Conservation (phyloP, 2,329 filamentous ascomycete genomes). For the Nothophoma quercina region DNA sequence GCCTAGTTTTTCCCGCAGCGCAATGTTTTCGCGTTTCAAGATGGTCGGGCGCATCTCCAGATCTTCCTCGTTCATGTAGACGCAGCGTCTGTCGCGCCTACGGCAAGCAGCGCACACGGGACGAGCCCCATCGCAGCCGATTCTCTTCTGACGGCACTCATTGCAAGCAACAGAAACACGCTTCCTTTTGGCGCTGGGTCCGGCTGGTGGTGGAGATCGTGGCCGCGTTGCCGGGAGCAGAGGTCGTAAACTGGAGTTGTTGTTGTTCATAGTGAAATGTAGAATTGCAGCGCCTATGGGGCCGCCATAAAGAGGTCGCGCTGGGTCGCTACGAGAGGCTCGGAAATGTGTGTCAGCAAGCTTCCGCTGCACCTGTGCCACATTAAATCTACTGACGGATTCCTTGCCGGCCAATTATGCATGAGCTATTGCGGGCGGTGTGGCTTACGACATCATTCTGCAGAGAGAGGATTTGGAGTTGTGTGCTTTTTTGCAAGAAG, state of each 20-base stretch:
- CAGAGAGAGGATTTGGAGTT: neutral
- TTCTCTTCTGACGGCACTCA: conserved; percentile 19
- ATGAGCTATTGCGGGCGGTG: neutral
- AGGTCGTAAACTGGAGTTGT: conserved; percentile 2
- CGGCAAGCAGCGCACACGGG: conserved; percentile 20
- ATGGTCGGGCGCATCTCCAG: conserved; percentile 20
- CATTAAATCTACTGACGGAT: neutral
- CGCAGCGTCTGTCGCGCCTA: conserved; percentile 14
- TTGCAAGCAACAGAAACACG: conserved; percentile 23
- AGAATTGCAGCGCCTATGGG: conserved; percentile 7
- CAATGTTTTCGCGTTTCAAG: conserved; percentile 19
- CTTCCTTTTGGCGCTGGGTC: conserved; percentile 16
- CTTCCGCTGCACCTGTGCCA: conserved; percentile 5
- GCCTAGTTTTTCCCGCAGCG: conserved; percentile 17
- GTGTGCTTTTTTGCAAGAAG: conserved; percentile 6
- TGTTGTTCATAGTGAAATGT: conserved; percentile 16
- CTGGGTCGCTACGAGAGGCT: conserved; percentile 3
- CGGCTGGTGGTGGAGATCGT: conserved; percentile 14
- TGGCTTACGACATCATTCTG: conserved; percentile 2
- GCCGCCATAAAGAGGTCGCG: conserved; percentile 6
- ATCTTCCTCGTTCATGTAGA: conserved; percentile 20
- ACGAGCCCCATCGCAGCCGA: conserved; percentile 18
- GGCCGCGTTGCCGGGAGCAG: conserved; percentile 19
- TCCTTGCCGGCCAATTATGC: conserved; percentile 1
- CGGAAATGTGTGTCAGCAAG: neutral